Evolutionary conservation across 805 yeast species (phyloP), one percentile per base, ranked within the genome.

Genomic region (Lipomyces spencermartinsiae): DNA sequence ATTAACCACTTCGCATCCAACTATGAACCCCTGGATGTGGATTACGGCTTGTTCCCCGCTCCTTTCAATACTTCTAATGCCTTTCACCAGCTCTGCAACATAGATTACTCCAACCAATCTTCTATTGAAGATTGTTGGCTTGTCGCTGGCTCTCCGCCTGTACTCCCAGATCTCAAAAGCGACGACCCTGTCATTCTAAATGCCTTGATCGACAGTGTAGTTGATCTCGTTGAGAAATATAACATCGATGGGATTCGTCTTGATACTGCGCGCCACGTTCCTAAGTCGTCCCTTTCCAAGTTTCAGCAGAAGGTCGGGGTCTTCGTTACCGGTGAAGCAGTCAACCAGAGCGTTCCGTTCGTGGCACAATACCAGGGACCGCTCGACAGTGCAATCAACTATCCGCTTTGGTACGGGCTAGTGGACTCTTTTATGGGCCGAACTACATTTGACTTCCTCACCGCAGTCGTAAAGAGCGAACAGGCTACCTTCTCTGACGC

Each of bases 221-320:
- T 34, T 10, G 31, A 29, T 10, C 35, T 62, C 19, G 61, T 53
- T 8, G 9, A 16, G 5, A 63, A 34, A 16, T 62, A 34, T 8
- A 22, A 22, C 19, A 49, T 62, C 9, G 67, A 64, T 35, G 67
- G 67, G 8, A 37, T 64, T 46, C 63, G 67, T 53, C 37, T 64
- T 4, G 67, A 64, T 37, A 54, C 67, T 8, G 63, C 51, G 39
- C 59, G 59, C 34, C 43, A 33, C 46, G 51, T 64, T 56, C 58
- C 56, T 19, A 54, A 19, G 25, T 9, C 19, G 16, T 51, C 59
- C 16, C 59, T 51, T 25, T 53, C 51, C n/a, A 56, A 43, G 14
- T 53, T 63, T 19, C 58, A 55, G 31, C 16, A 51, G 10, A 14
- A 33, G n/a, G 29, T 59, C 12, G 60, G 67, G 10, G 67, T 59